Evolutionary conservation across 176 grass and related monocot genomes (phyloP), one percentile per base, ranked within the genome.

Genomic region (Canna indica): DNA sequence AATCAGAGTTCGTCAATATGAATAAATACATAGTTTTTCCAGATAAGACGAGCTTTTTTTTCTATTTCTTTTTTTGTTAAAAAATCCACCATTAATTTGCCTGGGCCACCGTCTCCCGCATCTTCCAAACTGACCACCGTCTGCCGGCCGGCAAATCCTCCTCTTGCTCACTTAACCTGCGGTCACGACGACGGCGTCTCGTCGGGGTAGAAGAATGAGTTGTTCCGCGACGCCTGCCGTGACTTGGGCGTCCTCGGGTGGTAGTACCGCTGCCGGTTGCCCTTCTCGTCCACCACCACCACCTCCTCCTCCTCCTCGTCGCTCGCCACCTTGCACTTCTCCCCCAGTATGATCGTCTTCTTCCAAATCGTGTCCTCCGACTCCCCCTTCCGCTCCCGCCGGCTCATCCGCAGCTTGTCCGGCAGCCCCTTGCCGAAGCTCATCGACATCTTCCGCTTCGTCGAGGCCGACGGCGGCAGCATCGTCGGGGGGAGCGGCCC

Each of bases 321-420:
- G 64, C 56, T 73, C 24, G 14, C 33, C 65, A 96, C 81, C 83
- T 56, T 80, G 82, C 83, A 81, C 80, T 87, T 91, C 75, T 85
- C 88, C 16, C 88, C 88, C 52, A 91, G 80, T 62, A 96, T 91
- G 81, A 96, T 96, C 38, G 81, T 76, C 65, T 89, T 96, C 86
- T 91, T 91, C 88, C 92, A 96, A 60, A 91, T 78, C 74, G 80
- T 82, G 27, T 70, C 68, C 70, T 93, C 86, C 82, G 77, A 70
- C 7, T 67, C 81, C 28, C 86, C 85, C 79, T 61, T 67, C 47
- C 67, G 79, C 63, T 92, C 88, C 68, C 76, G 68, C 80, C 84
- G 82, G 77, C 81, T 99, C 68, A 64, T 66, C 73, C 78, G 72
- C 82, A 93, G 76, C 82, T 83, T 83, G 54, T 90, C 86, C 28